A percentile compares a stretch with the other conserved stretches of the same genome.
These are phyloP conservation scores for Naematelia encephala DNA, from an alignment of 768 basidiomycete genomes.

Conservation along the genomic window DNA sequence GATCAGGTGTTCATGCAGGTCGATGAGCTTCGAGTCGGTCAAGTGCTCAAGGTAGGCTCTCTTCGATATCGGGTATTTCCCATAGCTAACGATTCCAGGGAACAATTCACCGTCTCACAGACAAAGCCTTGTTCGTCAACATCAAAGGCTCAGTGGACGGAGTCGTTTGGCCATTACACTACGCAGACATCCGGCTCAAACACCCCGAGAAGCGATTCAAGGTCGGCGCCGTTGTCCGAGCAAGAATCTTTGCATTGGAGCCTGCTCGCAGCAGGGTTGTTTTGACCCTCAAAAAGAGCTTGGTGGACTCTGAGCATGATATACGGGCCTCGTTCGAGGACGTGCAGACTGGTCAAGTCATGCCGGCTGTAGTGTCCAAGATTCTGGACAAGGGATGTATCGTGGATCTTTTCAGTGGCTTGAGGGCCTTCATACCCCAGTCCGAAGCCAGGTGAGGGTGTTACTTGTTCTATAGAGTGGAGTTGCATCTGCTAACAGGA, in stretches of 20 bases:
- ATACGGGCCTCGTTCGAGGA: slow-evolving; percentile 66
- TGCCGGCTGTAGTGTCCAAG: slow-evolving; percentile 79
- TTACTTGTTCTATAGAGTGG: neutral
- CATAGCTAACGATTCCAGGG: slow-evolving; percentile 48
- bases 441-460: slow-evolving; percentile 70
- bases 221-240: slow-evolving; percentile 74
- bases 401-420: slow-evolving; percentile 85
- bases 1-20: slow-evolving; percentile 82
- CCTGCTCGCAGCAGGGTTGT: slow-evolving; percentile 72
- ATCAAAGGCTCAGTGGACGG: slow-evolving; percentile 85
- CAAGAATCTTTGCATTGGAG: slow-evolving; percentile 79
- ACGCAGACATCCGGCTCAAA: slow-evolving; percentile 89
- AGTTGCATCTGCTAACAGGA: neutral
- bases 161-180: slow-evolving; percentile 90
- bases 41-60: slow-evolving; percentile 69
- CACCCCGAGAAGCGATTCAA: slow-evolving; percentile 91
- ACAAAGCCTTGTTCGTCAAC: slow-evolving; percentile 76
- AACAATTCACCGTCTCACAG: slow-evolving; percentile 77
- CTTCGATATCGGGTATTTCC: no score
- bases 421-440: slow-evolving; percentile 75
- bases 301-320: slow-evolving; percentile 75
- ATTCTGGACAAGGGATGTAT: slow-evolving; percentile 73
- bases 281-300: slow-evolving; percentile 85
- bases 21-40: slow-evolving; percentile 76
- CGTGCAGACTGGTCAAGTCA: slow-evolving; percentile 65